Base-by-base conservation (phyloP, 805 yeast species). In the Starmera amethionina region DNA sequence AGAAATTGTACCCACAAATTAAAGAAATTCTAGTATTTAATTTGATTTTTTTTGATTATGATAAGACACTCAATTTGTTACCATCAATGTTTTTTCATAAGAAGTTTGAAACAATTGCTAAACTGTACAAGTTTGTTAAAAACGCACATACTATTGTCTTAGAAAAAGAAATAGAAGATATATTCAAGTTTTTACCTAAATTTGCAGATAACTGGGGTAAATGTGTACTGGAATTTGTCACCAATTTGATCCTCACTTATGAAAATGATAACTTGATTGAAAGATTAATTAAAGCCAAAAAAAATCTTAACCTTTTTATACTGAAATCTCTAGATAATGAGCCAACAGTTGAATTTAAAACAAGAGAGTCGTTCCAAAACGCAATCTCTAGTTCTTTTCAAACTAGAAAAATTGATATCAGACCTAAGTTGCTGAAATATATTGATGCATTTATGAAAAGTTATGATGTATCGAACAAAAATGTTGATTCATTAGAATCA, bases 371-470 rank as follows among this genome's bases (percentile, higher is more conserved):
- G 1, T 49, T 52, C 32, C 51, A 49, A 32, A n/a, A 30, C 0
- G 45, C 48, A 1, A 13, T 54, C 5, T 35, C 35, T 10, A 18
- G 5, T 8, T n/a, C 31, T 46, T 1, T 31, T 37, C 3, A 40
- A 42, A 9, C 36, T 13, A 41, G 30, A 4, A 37, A 35, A 6
- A 13, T 32, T 2, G 14, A 28, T 8, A 42, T 50, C 29, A 44
- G 45, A 36, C 37, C 37, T 6, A 45, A 41, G 35, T 37, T 53
- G 3, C 32, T 44, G 16, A 42, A 36, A 14, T 49, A 41, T 34
- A 43, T 51, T 18, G 56, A 54, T 32, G n/a, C 40, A 1, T 48
- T 50, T 36, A 49, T 51, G 39, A 51, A 18, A 30, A 38, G 30
- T 3, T 15, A 16, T 2, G 36, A 35, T 8, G n/a, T 34, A 2